A percentile compares a stretch with the other conserved stretches of the same genome.
Evolutionary conservation across 306 rosid species (phyloP).

Genomic region (Castanospermum australe): DNA sequence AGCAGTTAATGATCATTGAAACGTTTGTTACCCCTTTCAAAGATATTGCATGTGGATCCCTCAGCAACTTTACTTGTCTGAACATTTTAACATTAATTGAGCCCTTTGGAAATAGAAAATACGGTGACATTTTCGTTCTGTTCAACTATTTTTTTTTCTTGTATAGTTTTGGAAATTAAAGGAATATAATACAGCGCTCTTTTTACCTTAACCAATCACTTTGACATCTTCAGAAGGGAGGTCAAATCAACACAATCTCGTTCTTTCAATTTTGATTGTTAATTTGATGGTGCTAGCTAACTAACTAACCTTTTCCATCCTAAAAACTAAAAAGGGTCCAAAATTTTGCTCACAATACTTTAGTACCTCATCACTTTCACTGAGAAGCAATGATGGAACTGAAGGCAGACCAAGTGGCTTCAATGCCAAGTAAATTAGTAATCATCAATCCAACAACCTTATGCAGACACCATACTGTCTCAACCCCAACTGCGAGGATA

Average conservation of each 20-base stretch:
- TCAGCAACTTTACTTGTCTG: neutral
- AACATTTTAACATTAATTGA: no score
- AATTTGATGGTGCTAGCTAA: neutral
- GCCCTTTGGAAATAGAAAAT: no score
- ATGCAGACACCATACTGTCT: neutral
- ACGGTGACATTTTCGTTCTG: no score
- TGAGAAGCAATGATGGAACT: constrained; percentile 8
- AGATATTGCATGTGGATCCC: neutral
- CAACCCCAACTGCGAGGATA: neutral
- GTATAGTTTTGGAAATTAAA: neutral
- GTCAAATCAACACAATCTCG: neutral
- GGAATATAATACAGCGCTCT: neutral
- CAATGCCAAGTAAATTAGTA: neutral
- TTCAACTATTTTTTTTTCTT: no score
- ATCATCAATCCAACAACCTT: neutral
- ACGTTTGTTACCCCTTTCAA: neutral
- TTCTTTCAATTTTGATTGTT: neutral
- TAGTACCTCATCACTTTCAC: neutral
- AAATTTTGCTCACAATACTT: neutral
- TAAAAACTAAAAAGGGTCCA: neutral
- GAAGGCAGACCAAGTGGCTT: neutral
- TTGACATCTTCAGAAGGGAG: neutral
- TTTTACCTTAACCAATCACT: neutral
- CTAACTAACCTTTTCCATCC: neutral
- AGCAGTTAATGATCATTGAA: neutral